These are phyloP conservation scores for Begonia masoniana DNA, from an alignment of 306 rosid genomes.

Conservation along the genomic window DNA sequence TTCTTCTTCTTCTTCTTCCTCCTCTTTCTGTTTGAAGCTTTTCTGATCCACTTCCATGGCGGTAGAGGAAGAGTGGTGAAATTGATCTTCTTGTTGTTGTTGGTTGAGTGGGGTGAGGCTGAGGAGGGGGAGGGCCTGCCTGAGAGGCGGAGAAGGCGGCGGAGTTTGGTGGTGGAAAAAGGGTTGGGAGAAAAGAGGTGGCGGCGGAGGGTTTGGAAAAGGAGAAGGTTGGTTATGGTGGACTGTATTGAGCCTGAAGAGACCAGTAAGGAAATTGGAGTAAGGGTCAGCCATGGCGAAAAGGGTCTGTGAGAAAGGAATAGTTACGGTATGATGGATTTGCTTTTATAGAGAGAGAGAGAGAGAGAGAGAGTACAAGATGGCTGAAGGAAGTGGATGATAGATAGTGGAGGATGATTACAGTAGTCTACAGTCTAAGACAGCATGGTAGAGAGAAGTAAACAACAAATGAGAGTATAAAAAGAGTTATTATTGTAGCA, in stretches of 20 bases:
- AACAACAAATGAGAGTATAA: too few species aligned
- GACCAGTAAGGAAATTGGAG: constrained; percentile 13
- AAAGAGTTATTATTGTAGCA: too few species aligned
- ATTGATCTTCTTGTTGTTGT: neutral
- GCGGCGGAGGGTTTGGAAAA: constrained; percentile 12
- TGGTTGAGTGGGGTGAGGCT: constrained; percentile 35
- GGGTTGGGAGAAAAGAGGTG: constrained; percentile 12
- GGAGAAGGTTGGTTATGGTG: constrained; percentile 9
- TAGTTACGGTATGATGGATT: constrained; percentile 4
- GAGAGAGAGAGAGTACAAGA: constrained; percentile 57
- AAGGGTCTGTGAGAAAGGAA: neutral
- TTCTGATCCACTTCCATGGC: constrained; percentile 29
- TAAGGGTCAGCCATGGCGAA: constrained; percentile 32
- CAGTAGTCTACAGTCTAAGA: too few species aligned
- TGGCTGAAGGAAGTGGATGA: constrained; percentile 79
- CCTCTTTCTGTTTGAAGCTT: neutral
- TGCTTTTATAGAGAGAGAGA: constrained; percentile 29
- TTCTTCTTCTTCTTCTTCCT: constrained; percentile 6
- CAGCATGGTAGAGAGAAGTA: too few species aligned
- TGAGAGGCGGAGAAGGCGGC: constrained; percentile 66
- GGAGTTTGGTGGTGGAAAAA: constrained; percentile 21
- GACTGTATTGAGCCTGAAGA: constrained; percentile 20
- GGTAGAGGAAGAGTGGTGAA: constrained; percentile 7
- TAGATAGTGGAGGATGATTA: constrained; percentile 25
- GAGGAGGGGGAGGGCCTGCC: constrained; percentile 72